phyloP scores from a whole-genome alignment of 352 stramenopile genomes.

The Pythium brassicae region DNA sequence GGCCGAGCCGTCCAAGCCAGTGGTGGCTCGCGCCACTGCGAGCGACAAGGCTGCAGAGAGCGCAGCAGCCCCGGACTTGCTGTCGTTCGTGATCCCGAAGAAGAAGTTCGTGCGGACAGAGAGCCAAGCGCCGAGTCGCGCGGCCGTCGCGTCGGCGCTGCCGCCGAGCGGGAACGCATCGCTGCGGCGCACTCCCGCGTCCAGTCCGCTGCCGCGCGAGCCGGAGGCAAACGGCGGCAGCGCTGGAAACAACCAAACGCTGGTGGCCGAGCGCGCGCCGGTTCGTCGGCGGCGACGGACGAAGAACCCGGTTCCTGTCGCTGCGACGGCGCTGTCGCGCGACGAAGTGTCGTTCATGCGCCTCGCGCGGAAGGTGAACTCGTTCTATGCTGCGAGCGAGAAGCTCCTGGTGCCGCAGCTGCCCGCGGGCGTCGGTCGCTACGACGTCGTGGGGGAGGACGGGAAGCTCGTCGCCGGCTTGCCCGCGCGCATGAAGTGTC shows the following conservation, averaged over 20 bases:
- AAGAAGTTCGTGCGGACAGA: conserved; percentile 20
- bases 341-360: conserved; percentile 48
- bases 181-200: conserved; percentile 7
- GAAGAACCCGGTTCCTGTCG: conserved; percentile 47
- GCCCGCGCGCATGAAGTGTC: conserved; percentile 15
- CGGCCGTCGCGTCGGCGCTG: not conserved
- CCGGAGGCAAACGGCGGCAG: not conserved
- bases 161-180: conserved; percentile 1
- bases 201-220: conserved; percentile 7
- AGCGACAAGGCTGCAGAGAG: not conserved
- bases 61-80: conserved; percentile 12
- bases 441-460: conserved; percentile 11
- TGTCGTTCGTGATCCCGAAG: conserved; percentile 44
- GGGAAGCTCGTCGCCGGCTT: conserved; percentile 13
- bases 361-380: conserved; percentile 51
- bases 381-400: conserved; percentile 27
- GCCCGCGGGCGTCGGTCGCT: conserved; percentile 3
- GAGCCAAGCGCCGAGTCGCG: not conserved
- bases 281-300: conserved; percentile 11
- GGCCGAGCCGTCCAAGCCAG: not conserved
- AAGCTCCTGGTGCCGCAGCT: conserved; percentile 11
- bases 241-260: not conserved
- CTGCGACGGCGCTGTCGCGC: conserved; percentile 15
- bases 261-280: not conserved
- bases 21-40: not conserved